Evolutionary conservation across 2,329 filamentous ascomycete species (phyloP).

Genomic region (Microcyclospora pomicola): DNA sequence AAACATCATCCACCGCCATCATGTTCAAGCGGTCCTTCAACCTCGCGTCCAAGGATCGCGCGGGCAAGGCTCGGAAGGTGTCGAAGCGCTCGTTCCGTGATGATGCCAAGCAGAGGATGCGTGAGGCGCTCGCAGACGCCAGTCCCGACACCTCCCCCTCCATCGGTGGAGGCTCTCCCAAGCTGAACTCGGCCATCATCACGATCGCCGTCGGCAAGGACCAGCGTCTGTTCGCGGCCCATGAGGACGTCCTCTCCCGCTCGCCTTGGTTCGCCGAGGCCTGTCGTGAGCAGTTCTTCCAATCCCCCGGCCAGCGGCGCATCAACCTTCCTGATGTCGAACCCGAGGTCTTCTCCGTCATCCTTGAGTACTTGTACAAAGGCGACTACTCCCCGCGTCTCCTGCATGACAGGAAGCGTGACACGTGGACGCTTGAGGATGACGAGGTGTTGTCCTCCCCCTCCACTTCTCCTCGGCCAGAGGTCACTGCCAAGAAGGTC

Average conservation of each 20-base stretch:
- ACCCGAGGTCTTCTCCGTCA: slow-evolving; percentile 81
- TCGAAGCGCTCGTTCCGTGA: slow-evolving; percentile 64
- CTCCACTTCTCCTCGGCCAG: slow-evolving; percentile 32
- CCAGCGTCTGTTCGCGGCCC: slow-evolving; percentile 81
- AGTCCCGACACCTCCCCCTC: slow-evolving; percentile 26
- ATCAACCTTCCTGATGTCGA: slow-evolving; percentile 67
- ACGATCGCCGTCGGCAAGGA: slow-evolving; percentile 75
- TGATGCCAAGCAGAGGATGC: slow-evolving; percentile 71
- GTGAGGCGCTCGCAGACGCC: slow-evolving; percentile 60
- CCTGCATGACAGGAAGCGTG: slow-evolving; percentile 70
- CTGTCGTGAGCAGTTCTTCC: slow-evolving; percentile 57
- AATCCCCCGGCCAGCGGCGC: slow-evolving; percentile 52
- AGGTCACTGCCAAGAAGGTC: slow-evolving; percentile 30
- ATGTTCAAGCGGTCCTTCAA: slow-evolving; percentile 94
- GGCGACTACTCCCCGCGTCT: slow-evolving; percentile 88
- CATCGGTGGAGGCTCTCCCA: slow-evolving; percentile 28
- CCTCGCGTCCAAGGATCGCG: slow-evolving; percentile 65
- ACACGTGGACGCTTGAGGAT: slow-evolving; percentile 84
- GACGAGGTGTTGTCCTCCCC: slow-evolving; percentile 23
- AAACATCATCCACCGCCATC: slow-evolving; percentile 24
- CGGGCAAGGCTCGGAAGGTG: slow-evolving; percentile 75
- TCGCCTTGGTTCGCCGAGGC: slow-evolving; percentile 59
- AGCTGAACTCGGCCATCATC: slow-evolving; percentile 59
- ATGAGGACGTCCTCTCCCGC: slow-evolving; percentile 79
- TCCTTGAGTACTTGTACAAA: slow-evolving; percentile 96